Percentiles rank a stretch among this genome's conserved stretches.
Evolutionary conservation across 805 yeast genomes (phyloP).

Genomic region (Naumovozyma castellii): DNA sequence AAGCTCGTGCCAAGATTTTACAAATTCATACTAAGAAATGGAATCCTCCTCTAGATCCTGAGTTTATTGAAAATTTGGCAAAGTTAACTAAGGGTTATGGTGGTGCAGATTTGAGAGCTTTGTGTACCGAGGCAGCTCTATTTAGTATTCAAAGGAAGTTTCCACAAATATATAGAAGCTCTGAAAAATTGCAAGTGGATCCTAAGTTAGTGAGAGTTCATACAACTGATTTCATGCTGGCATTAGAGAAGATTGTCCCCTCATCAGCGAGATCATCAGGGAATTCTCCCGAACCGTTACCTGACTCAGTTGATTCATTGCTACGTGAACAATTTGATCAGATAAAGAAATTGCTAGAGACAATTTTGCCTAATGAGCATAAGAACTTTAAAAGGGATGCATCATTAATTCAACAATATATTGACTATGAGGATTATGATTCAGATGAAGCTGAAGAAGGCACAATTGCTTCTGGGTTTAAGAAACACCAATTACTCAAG

Average conservation of each 20-base stretch:
- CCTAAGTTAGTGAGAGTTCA: conserved; percentile 62
- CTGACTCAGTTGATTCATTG: conserved; percentile 59
- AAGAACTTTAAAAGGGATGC: conserved; percentile 11
- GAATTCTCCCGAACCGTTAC: conserved; percentile 65
- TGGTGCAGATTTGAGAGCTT: conserved; percentile 91
- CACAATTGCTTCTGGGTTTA: conserved; percentile 51
- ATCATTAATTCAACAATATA: conserved; percentile 28
- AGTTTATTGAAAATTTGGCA: conserved; percentile 60
- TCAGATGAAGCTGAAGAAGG: conserved; percentile 24
- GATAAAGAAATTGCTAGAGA: conserved; percentile 41
- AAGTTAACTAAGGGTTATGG: conserved; percentile 89
- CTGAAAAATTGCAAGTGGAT: conserved; percentile 64
- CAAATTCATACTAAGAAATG: conserved; percentile 83
- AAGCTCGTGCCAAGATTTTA: conserved; percentile 70
- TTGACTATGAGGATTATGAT: conserved; percentile 27
- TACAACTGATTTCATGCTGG: conserved; percentile 77
- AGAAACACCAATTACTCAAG: conserved; percentile 51
- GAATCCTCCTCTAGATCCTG: conserved; percentile 59
- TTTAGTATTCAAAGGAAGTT: conserved; percentile 83
- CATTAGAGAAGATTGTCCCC: conserved; percentile 81
- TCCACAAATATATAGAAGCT: conserved; percentile 81
- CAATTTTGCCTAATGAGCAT: conserved; percentile 47
- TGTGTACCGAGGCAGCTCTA: conserved; percentile 92
- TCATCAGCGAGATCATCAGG: conserved; percentile 83
- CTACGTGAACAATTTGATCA: conserved; percentile 41